A percentile compares a stretch with the other conserved stretches of the same genome.
Evolutionary conservation across 805 yeast species (phyloP).

Genomic region (Clavispora fructus): DNA sequence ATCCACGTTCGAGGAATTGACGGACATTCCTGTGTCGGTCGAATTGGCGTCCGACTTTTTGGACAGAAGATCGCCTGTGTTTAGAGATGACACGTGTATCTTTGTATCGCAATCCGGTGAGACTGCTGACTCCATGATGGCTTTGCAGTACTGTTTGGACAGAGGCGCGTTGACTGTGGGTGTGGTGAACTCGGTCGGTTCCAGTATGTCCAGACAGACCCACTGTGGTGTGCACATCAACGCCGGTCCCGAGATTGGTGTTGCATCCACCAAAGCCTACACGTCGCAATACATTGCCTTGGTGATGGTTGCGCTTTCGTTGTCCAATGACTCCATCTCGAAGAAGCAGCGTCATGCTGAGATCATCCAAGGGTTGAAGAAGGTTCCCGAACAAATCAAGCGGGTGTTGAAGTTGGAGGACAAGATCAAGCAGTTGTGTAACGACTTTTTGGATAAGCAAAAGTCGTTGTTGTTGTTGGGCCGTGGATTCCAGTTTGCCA

Average conservation of each 20-base stretch:
- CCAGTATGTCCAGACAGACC: slow-evolving; percentile 92
- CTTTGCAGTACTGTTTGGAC: slow-evolving; percentile 90
- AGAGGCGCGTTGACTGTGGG: slow-evolving; percentile 98
- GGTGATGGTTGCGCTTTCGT: slow-evolving; percentile 93
- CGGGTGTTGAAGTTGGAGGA: slow-evolving; percentile 70
- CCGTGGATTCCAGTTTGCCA: slow-evolving; percentile 95
- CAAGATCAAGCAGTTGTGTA: slow-evolving; percentile 70
- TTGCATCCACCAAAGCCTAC: slow-evolving; percentile 97
- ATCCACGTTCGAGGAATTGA: slow-evolving; percentile 91
- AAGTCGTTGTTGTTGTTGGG: slow-evolving; percentile 88
- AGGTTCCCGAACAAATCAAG: slow-evolving; percentile 81
- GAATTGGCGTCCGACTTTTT: slow-evolving; percentile 93
- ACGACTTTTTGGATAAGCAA: slow-evolving; percentile 66
- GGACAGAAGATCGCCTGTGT: slow-evolving; percentile 94
- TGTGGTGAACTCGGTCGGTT: slow-evolving; percentile 95
- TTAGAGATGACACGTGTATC: slow-evolving; percentile 95
- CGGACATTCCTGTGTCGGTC: slow-evolving; percentile 89
- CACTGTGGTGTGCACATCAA: slow-evolving; percentile 99
- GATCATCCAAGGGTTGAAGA: slow-evolving; percentile 79
- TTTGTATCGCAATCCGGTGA: slow-evolving; percentile 99
- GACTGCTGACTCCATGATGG: slow-evolving; percentile 95
- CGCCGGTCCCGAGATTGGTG: slow-evolving; percentile 99
- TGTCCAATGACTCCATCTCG: slow-evolving; percentile 86
- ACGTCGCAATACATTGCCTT: slow-evolving; percentile 97
- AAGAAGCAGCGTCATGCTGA: slow-evolving; percentile 69